Percentiles rank a stretch among this genome's conserved stretches.
Conservation (phyloP, 202 grass and related monocot genomes). For the Saccharum hybrid region DNA sequence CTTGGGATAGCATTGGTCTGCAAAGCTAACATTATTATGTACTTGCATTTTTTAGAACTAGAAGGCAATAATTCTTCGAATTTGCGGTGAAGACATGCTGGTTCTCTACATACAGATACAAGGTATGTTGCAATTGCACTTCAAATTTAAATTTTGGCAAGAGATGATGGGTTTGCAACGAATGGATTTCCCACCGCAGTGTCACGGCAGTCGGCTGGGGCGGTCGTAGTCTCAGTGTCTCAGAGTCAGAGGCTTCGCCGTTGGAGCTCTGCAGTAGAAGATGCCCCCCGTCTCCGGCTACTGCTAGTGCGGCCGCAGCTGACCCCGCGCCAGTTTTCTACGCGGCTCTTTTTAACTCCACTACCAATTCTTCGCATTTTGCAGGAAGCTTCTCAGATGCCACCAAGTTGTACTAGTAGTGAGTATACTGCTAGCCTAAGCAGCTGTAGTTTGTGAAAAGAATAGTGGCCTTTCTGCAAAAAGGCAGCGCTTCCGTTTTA, state of each 20-base stretch:
- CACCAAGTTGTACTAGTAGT: not conserved
- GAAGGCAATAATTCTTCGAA: not conserved
- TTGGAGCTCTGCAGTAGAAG: not conserved
- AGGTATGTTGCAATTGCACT: not conserved
- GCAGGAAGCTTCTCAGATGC: not conserved
- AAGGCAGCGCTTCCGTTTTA: not conserved
- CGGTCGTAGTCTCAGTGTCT: not conserved
- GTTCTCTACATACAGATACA: not conserved
- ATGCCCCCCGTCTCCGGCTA: not conserved
- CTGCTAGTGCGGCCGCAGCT: not conserved
- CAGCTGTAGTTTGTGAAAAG: not conserved
- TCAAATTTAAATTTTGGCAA: not conserved
- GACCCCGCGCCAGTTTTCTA: not conserved
- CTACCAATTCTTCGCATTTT: not conserved
- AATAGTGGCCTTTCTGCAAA: not conserved
- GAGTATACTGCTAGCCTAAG: too few species aligned
- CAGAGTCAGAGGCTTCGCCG: constrained; percentile 8
- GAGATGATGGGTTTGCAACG: not conserved
- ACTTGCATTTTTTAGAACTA: not conserved
- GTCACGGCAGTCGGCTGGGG: too few species aligned
- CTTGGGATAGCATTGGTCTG: not conserved
- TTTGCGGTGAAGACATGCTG: not conserved
- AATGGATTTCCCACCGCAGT: too few species aligned
- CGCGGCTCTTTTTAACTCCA: not conserved
- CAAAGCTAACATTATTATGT: not conserved